Percentiles rank a stretch among this genome's conserved stretches.
Evolutionary conservation across 2,329 filamentous ascomycete genomes (phyloP).

Genomic region (Colletotrichum orchidophilum): DNA sequence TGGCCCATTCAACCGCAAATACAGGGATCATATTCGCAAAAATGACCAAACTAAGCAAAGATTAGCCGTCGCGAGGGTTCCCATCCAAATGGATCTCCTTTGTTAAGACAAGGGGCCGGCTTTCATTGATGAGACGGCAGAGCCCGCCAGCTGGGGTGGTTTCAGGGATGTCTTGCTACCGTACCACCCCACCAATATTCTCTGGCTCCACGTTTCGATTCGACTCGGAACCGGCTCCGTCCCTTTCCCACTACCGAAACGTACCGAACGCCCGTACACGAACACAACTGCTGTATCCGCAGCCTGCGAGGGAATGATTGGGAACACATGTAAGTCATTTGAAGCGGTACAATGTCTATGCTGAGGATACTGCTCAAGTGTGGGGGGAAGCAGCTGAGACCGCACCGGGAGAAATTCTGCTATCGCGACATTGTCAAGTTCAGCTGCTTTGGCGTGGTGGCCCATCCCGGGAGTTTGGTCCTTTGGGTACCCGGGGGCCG

Average conservation of each 20-base stretch:
- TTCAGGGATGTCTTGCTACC: conserved; percentile 11
- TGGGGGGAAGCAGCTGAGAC: conserved; percentile 3
- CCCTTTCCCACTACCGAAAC: conserved; percentile 21
- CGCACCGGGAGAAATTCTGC: conserved; percentile 21
- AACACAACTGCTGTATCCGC: not conserved
- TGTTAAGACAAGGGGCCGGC: conserved; percentile 12
- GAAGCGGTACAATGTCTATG: conserved; percentile 8
- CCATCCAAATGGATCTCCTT: conserved; percentile 25
- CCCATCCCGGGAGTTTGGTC: conserved; percentile 22
- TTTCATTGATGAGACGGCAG: conserved; percentile 33
- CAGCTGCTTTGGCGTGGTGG: not conserved
- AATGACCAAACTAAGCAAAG: conserved; percentile 31
- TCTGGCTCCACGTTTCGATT: conserved; percentile 25
- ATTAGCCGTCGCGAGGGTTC: conserved; percentile 25
- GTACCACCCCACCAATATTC: conserved; percentile 12
- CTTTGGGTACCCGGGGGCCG: not conserved
- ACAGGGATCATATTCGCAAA: conserved; percentile 31
- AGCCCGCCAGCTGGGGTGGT: conserved; percentile 31
- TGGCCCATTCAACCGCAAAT: conserved; percentile 25
- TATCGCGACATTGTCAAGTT: not conserved
- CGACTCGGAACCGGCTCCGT: conserved; percentile 31
- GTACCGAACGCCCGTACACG: conserved; percentile 7
- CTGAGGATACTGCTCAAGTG: not conserved
- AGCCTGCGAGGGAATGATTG: conserved; percentile 8
- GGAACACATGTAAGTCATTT: not conserved